A percentile compares a stretch with the other conserved stretches of the same genome.
These are phyloP conservation scores for Pleurotus eryngii DNA, from an alignment of 768 basidiomycete genomes.

Conservation along the genomic window DNA sequence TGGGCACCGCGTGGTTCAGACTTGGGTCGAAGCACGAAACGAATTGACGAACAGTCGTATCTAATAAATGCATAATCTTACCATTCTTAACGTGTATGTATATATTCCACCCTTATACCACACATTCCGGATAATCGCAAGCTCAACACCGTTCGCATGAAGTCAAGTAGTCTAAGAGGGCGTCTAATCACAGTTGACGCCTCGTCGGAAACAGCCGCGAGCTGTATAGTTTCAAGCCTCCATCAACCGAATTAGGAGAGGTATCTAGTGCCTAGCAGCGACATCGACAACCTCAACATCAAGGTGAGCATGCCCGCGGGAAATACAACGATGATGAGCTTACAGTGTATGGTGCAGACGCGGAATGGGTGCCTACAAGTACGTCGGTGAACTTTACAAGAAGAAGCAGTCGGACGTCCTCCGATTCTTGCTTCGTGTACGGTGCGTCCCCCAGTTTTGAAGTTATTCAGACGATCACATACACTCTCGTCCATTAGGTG, in stretches of 20 bases:
- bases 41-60: neutral
- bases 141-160: too few species aligned
- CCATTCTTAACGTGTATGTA: neutral
- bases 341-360: constrained; percentile 27
- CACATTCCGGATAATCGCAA: too few species aligned
- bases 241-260: constrained; percentile 8
- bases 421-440: constrained; percentile 95
- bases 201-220: constrained; percentile 30
- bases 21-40: constrained; percentile 39
- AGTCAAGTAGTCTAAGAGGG: too few species aligned
- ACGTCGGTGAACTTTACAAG: constrained; percentile 96
- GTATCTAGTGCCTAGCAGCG: constrained; percentile 24
- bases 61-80: neutral
- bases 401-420: constrained; percentile 98
- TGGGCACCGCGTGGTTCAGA: constrained; percentile 57
- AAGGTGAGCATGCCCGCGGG: constrained; percentile 26
- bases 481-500: constrained; percentile 46
- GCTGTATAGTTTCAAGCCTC: constrained; percentile 38
- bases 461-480: neutral
- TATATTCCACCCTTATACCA: neutral
- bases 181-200: too few species aligned
- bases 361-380: constrained; percentile 94
- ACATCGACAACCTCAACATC: constrained; percentile 36
- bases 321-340: constrained; percentile 16
- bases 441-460: constrained; percentile 46